These are phyloP conservation scores for Quercus lobata DNA, from an alignment of 331 rosid species.

Conservation along the genomic window DNA sequence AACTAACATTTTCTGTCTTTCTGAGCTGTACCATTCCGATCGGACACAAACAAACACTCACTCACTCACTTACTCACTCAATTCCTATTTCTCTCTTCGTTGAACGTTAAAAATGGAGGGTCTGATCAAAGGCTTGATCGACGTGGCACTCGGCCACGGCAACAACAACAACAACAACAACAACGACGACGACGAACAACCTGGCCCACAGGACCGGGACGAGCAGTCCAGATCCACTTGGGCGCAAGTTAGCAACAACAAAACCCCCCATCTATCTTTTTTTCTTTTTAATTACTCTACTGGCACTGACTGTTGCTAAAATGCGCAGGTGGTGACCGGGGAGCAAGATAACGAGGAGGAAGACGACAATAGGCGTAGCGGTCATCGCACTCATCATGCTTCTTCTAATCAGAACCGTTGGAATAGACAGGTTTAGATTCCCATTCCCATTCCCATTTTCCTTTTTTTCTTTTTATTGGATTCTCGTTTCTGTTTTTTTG, in stretches of 20 bases:
- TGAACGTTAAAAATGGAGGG: constrained; percentile 49
- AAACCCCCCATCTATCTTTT: rapidly evolving
- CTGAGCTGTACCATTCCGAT: background rate
- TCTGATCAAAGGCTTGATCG: constrained; percentile 61
- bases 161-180: constrained; percentile 6
- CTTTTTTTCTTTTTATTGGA: background rate
- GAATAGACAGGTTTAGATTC: constrained; percentile 33
- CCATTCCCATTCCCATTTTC: background rate
- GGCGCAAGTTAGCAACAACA: constrained; percentile 32
- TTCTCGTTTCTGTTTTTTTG: background rate
- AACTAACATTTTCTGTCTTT: background rate
- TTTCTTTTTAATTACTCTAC: background rate
- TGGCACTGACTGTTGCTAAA: background rate
- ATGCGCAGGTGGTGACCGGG: constrained; percentile 54
- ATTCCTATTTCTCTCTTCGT: background rate
- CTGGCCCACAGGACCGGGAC: constrained; percentile 27
- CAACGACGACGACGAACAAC: constrained; percentile 8
- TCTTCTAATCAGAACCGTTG: constrained; percentile 14
- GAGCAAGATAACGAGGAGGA: constrained; percentile 38
- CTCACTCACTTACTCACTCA: background rate
- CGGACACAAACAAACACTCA: background rate
- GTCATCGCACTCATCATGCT: constrained; percentile 24
- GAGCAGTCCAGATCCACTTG: constrained; percentile 67
- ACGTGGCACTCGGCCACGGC: constrained; percentile 41
- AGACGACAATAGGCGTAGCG: constrained; percentile 20